These are phyloP conservation scores for Coprinellus micaceus DNA, from an alignment of 768 basidiomycete genomes.

Conservation along the genomic window DNA sequence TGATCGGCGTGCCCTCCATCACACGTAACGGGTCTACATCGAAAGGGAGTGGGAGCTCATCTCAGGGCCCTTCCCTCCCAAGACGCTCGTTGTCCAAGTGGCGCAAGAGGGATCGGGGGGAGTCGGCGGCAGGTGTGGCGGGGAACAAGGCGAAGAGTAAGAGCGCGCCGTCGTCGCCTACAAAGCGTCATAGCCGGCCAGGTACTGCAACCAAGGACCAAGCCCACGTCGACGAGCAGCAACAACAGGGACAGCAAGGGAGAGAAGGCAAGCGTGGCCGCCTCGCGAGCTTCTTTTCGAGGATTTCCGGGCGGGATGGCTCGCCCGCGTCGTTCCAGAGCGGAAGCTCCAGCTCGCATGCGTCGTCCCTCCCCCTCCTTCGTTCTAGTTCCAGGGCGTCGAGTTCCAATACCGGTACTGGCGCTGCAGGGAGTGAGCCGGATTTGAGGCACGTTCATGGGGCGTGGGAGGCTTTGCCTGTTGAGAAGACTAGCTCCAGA, in stretches of 20 bases:
- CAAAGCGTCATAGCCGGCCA: no score
- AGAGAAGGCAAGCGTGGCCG: conserved; percentile 10
- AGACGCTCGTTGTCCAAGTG: not conserved
- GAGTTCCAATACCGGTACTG: not conserved
- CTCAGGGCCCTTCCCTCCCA: not conserved
- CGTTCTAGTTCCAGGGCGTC: no score
- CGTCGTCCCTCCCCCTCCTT: not conserved
- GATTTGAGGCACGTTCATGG: not conserved
- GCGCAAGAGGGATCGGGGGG: not conserved
- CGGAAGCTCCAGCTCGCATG: not conserved
- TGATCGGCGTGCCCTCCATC: not conserved
- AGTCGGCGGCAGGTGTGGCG: no score
- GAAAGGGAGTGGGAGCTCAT: no score
- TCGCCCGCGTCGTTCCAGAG: not conserved
- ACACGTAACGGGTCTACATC: no score
- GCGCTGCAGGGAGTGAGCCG: not conserved
- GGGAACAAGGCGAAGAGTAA: conserved; percentile 5
- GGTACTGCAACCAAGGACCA: conserved; percentile 4
- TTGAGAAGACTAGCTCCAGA: no score
- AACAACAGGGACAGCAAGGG: not conserved
- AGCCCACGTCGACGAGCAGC: not conserved
- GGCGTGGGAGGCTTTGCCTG: not conserved
- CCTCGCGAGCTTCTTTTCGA: conserved; percentile 14
- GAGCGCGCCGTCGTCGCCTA: conserved; percentile 1
- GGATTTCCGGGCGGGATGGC: not conserved